A percentile compares a stretch with the other conserved stretches of the same genome.
These are phyloP conservation scores for Pseudogymnoascus sp. DNA, from an alignment of 2,329 filamentous ascomycete species.

Conservation along the genomic window DNA sequence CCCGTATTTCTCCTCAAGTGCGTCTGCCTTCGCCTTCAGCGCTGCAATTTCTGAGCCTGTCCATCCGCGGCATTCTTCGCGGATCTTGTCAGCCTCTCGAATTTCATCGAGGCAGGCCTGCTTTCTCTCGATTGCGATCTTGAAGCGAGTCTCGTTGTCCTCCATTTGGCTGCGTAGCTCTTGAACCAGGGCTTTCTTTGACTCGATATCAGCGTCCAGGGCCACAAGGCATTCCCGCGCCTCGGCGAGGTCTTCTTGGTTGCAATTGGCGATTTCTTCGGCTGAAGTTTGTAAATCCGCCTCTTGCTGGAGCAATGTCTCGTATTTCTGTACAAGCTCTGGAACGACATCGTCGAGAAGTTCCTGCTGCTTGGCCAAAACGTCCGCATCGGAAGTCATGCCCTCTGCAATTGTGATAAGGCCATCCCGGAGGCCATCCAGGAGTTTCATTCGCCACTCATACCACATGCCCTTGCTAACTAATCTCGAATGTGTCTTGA, in stretches of 20 bases:
- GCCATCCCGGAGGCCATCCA: slow-evolving; percentile 71
- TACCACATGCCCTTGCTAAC: slow-evolving; percentile 97
- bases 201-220: slow-evolving; percentile 60
- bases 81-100: slow-evolving; percentile 69
- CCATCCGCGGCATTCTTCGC: slow-evolving; percentile 86
- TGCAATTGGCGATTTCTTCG: slow-evolving; percentile 67
- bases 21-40: slow-evolving; percentile 64
- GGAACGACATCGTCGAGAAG: slow-evolving; percentile 64
- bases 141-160: slow-evolving; percentile 58
- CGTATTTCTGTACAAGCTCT: slow-evolving; percentile 50
- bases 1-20: slow-evolving; percentile 57
- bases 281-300: slow-evolving; percentile 63
- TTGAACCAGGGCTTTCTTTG: slow-evolving; percentile 60
- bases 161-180: slow-evolving; percentile 59
- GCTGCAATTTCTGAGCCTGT: slow-evolving; percentile 70
- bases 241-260: slow-evolving; percentile 68
- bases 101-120: slow-evolving; percentile 65
- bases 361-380: slow-evolving; percentile 59
- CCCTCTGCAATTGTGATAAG: slow-evolving; percentile 67
- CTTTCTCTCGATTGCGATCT: slow-evolving; percentile 58
- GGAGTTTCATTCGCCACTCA: slow-evolving; percentile 87
- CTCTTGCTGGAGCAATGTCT: slow-evolving; percentile 55
- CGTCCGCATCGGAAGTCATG: slow-evolving; percentile 65
- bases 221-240: slow-evolving; percentile 61
- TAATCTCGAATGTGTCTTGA: slow-evolving; percentile 84